These are phyloP conservation scores for Baudoinia panamericana DNA, from an alignment of 495 filamentous ascomycete species.

Conservation along the genomic window DNA sequence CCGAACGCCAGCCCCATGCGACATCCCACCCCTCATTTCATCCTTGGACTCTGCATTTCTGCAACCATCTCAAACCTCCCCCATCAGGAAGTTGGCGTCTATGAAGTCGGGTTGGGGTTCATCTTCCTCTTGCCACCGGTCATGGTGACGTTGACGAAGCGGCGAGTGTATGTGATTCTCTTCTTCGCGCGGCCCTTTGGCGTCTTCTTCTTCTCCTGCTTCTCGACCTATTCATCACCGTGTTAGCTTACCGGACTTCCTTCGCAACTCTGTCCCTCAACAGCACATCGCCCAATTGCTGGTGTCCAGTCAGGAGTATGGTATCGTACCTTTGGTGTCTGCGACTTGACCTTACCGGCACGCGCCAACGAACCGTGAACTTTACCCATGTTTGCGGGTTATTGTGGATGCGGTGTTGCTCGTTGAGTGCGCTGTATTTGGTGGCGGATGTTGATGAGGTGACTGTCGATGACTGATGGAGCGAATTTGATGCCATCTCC, in stretches of 20 bases:
- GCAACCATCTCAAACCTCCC: not conserved
- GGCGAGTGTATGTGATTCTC: constrained; percentile 90
- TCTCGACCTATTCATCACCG: constrained; percentile 50
- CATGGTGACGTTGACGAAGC: constrained; percentile 98
- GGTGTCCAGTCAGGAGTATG: not conserved
- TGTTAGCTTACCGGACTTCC: no score
- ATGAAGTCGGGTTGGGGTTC: constrained; percentile 51
- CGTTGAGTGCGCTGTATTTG: no score
- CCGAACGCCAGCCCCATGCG: constrained; percentile 1
- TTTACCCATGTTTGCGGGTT: constrained; percentile 67
- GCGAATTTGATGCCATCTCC: not conserved
- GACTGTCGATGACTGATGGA: constrained; percentile 1
- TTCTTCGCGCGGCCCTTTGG: constrained; percentile 99
- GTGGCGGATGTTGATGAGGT: constrained; percentile 1
- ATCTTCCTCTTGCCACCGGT: constrained; percentile 98
- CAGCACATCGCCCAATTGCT: not conserved
- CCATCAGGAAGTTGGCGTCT: constrained; percentile 15
- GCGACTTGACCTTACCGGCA: constrained; percentile 93
- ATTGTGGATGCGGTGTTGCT: no score
- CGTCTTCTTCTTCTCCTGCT: constrained; percentile 80
- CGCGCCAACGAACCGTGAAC: constrained; percentile 88
- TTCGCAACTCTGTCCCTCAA: not conserved
- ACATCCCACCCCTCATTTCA: not conserved
- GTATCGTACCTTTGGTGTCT: constrained; percentile 66
- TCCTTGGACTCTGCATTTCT: not conserved